Evolutionary conservation across 2,329 filamentous ascomycete species (phyloP), one percentile per base, ranked within the genome.

Genomic region (Ophiostoma ulmi): DNA sequence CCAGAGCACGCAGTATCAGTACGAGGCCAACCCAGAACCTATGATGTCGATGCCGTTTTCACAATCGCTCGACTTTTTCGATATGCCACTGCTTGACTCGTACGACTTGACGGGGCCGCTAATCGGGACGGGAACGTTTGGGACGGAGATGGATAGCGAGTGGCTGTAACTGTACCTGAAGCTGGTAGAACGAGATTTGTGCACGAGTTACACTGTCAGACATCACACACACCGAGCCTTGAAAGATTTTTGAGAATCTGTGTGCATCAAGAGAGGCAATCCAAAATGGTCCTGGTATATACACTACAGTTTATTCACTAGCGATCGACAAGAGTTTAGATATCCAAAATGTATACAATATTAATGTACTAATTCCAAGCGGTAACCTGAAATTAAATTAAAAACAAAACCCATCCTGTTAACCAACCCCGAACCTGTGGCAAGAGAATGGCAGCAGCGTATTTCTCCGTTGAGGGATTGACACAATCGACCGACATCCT

Each of bases 51-150:
- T 58, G 58, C 5, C 63, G 1, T 69, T 26, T 39, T 58, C 70
- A 26, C 70, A 65, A 39, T 72, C 70, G 26, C 41, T 69, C 6
- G 67, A 69, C 31, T 72, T 70, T 52, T 41, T 72, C 20, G 70
- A 72, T 14, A 41, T 72, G 38, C 70, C 70, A n/a, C 22, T 70
- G 48, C 48, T 70, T n/a, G 69, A 68, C 36, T 65, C 48, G 7
- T 44, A n/a, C 38, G 69, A 67, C 64, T n/a, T 67, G 20, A 38
- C 61, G 1, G 64, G 36, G 36, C 20, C 63, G 13, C 26, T 69
- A 38, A 55, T 70, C 41, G 61, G 70, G 22, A 70, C 64, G 5
- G 68, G 64, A 13, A 63, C 70, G 26, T 70, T 68, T 70, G 70
- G 68, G 8, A 35, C 48, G 14, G 70, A 72, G 39, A 63, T 72